These are phyloP conservation scores for Meripilus lineatus DNA, from an alignment of 1,284 basidiomycete genomes.

Conservation along the genomic window DNA sequence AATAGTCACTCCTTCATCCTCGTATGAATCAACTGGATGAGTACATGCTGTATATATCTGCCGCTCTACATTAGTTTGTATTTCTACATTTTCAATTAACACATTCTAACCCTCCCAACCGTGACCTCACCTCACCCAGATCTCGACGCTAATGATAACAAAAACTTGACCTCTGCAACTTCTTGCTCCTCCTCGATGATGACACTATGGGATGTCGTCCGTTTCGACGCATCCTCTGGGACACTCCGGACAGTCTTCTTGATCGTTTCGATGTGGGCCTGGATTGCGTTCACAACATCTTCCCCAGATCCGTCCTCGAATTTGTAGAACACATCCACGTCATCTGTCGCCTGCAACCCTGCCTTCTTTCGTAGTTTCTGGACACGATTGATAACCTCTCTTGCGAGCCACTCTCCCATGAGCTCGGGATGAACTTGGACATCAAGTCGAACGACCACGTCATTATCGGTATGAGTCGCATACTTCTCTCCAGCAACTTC, in stretches of 20 bases:
- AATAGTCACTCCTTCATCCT: too few species aligned
- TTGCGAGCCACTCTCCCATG: slow-evolving; percentile 82
- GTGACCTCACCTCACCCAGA: too few species aligned
- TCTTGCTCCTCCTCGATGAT: slow-evolving; percentile 87
- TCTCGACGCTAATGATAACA: slow-evolving; percentile 67
- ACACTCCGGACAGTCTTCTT: slow-evolving; percentile 72
- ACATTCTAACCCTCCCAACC: too few species aligned
- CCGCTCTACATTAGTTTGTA: slow-evolving; percentile 13
- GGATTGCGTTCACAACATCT: slow-evolving; percentile 71
- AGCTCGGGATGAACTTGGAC: slow-evolving; percentile 85
- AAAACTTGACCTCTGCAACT: slow-evolving; percentile 79
- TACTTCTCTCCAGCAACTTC: slow-evolving; percentile 56
- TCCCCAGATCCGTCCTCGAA: slow-evolving; percentile 70
- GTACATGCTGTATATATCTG: slow-evolving; percentile 30
- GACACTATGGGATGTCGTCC: slow-evolving; percentile 42
- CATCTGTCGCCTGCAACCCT: slow-evolving; percentile 91
- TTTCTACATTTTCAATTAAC: slow-evolving; percentile 9
- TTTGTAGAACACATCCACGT: slow-evolving; percentile 85
- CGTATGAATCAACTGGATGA: too few species aligned
- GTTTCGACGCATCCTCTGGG: slow-evolving; percentile 57
- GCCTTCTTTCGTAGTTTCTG: slow-evolving; percentile 97
- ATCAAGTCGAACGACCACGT: slow-evolving; percentile 93
- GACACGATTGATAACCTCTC: slow-evolving; percentile 91
- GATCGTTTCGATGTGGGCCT: slow-evolving; percentile 69
- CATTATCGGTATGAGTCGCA: slow-evolving; percentile 89